Evolutionary conservation across 2,329 filamentous ascomycete species (phyloP), one percentile per base, ranked within the genome.

Genomic region (Penicillium sp.): DNA sequence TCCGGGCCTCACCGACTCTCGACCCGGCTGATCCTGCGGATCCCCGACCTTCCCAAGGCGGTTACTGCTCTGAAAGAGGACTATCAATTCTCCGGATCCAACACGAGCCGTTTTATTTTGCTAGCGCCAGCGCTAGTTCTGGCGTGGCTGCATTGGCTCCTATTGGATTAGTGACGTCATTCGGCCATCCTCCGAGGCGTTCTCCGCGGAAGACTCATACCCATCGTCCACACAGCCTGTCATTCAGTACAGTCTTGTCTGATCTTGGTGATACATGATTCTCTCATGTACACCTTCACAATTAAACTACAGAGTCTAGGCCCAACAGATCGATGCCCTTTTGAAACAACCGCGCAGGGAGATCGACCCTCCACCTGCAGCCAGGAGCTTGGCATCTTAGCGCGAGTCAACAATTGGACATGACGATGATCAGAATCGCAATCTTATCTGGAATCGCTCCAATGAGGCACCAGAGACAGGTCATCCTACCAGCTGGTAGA

Each of bases 371-470:
- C 21, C 18, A 8, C 51, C 40, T 54, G 52, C 42, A 51, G 52
- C 42, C 33, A 48, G 42, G 43, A 58, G 48, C 59, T 61, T 63
- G 56, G 54, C 59, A 49, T 44, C 14, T 48, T 24, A 47, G 50
- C 37, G 40, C 48, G 48, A 23, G n/a, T 28, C 23, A 43, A 23
- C 39, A 43, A 43, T 43, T 43, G 39, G 39, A 16, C 39, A n/a
- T 6, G 14, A 3, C n/a, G 39, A 16, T 43, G 24, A 28, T 43
- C 21, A 18, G 23, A 43, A 18, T 28, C 13, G 3, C 14, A 16
- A 43, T 26, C 39, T 26, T 28, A 43, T 43, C 23, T 26, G 6
- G n/a, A 28, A 18, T 9, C 4, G 14, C 14, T n/a, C 14, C 23
- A 26, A 26, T 42, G n/a, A 18, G 2, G 3, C 16, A n/a, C 19